Evolutionary conservation across 805 yeast genomes (phyloP), one percentile per base, ranked within the genome.

Genomic region (Candida nemodendra): DNA sequence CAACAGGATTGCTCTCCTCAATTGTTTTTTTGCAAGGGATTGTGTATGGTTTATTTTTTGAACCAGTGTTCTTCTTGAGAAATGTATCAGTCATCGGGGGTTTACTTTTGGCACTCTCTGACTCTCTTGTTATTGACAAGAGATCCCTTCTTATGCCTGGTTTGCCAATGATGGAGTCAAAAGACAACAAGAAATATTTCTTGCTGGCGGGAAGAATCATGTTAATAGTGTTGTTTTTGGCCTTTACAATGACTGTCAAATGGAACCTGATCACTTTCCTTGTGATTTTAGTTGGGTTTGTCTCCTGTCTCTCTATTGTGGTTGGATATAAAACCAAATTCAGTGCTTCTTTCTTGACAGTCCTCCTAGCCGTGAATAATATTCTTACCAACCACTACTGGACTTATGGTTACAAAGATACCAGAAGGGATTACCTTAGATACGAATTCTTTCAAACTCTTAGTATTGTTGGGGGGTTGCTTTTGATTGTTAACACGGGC

Each of bases 391-490:
- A 93, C 69, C 87, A 87, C 54, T 91, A 88, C 72, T 91, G 99
- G 99, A 69, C 78, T 38, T 76, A 81, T 69, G 75, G 78, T 35
- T 59, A 75, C 34, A 75, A 73, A 45, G 87, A 84, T 53, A 78
- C 91, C 23, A 78, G 81, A 64, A 80, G 96, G 56, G 99, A 91
- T 65, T 85, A 79, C 64, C 67, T 88, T 61, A 85, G 85, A 64
- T 93, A 90, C 63, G 98, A 90, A 65, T 86, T 85, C 63, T 91
- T 84, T 75, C 99, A 93, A 69, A 88, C 95, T 27, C 72, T 91
- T 59, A 84, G 95, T 41, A 91, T 91, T 59, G 90, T 91, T 34
- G 99, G 99, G 41, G 99, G 98, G 1, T 76, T 91, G 46, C 67
- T 91, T 45, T 69, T 93, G 50, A 86, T 93, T 44, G 96, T 87